A percentile compares a stretch with the other conserved stretches of the same genome.
Conservation (phyloP, 1,284 basidiomycete species). For the Moesziomyces sp. region DNA sequence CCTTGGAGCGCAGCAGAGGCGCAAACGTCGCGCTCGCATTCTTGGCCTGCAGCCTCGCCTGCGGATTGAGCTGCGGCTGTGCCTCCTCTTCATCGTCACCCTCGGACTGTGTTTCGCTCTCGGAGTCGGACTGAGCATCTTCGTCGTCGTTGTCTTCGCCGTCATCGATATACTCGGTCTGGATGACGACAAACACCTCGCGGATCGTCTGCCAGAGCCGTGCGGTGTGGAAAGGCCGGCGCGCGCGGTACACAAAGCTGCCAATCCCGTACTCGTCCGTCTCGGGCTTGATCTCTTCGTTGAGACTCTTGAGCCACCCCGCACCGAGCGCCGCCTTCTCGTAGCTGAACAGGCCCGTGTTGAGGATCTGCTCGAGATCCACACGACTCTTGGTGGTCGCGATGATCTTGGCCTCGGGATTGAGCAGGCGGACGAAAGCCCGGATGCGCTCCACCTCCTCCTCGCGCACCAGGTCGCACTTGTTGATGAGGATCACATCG, state of each 20-base stretch:
- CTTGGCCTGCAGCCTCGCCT: conserved; percentile 68
- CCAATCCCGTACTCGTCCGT: conserved; percentile 67
- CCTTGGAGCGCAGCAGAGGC: conserved; percentile 69
- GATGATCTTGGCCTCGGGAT: conserved; percentile 69
- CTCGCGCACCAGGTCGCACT: conserved; percentile 67
- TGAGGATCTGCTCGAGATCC: conserved; percentile 68
- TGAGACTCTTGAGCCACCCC: conserved; percentile 70
- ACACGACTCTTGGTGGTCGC: conserved; percentile 66
- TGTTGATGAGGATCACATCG: conserved; percentile 70
- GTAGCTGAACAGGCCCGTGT: conserved; percentile 69
- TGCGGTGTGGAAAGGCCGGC: conserved; percentile 70
- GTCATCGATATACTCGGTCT: conserved; percentile 67
- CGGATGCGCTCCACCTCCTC: conserved; percentile 66
- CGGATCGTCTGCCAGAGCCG: conserved; percentile 70
- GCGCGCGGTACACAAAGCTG: conserved; percentile 58
- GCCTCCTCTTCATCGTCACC: conserved; percentile 52
- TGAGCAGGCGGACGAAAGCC: conserved; percentile 68
- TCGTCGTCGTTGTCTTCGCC: conserved; percentile 49
- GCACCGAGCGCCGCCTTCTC: conserved; percentile 69
- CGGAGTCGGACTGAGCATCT: conserved; percentile 10
- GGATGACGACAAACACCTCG: conserved; percentile 69
- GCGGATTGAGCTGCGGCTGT: conserved; percentile 70
- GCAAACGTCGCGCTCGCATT: conserved; percentile 67
- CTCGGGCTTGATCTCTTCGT: conserved; percentile 70
- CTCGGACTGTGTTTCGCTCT: conserved; percentile 17